Base-by-base conservation (phyloP, 768 basidiomycete genomes). In the Rhizopogon vulgaris region DNA sequence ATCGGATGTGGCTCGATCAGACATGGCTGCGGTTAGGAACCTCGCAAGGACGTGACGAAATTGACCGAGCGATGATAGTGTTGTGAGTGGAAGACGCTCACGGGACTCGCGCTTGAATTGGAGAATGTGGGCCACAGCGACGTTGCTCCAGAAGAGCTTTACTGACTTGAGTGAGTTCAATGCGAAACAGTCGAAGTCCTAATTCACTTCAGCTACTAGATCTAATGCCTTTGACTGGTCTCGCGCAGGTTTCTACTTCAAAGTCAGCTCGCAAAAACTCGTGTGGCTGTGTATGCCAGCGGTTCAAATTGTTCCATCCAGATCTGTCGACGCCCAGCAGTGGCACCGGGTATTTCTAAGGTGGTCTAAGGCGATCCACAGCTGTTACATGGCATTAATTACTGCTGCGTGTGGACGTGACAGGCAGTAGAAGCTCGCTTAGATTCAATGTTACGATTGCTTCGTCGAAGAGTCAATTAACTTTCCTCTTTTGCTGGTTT, bases 31-130 rank as follows among this genome's bases (percentile, higher is more conserved):
- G 38, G 76, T 66, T 45, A 87, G 62, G 43, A 85, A 72, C 52
- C 74, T 78, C 52, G 74, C 66, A 41, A 84, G 65, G 50, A 78
- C 76, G 61, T 78, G 79, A 52, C 71, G 71, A 58, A 87, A 85
- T 58, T 85, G 80, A 38, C 79, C 74, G 49, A 67, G 63, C 3
- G 79, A 56, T 1, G 83, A 72, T 36, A 79, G 68, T 0, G 73
- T 73, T 32, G 83, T 79, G 47, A 77, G 71, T 9, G 70, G 69
- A 3, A 67, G 60, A 32, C 63, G 69, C 45, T 65, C 60, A 30
- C 68, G 67, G 32, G 56, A 57, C 25, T 65, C 54, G 51, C 57
- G 58, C 51, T 55, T 67, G 59, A 59, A 65, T 12, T 32, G 49
- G 41, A 51, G 14, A 25, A 69, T 58, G 45, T 63, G 59, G 7